phyloP scores from a whole-genome alignment of 148 eudicot genomes.

The Diospyros lotus region DNA sequence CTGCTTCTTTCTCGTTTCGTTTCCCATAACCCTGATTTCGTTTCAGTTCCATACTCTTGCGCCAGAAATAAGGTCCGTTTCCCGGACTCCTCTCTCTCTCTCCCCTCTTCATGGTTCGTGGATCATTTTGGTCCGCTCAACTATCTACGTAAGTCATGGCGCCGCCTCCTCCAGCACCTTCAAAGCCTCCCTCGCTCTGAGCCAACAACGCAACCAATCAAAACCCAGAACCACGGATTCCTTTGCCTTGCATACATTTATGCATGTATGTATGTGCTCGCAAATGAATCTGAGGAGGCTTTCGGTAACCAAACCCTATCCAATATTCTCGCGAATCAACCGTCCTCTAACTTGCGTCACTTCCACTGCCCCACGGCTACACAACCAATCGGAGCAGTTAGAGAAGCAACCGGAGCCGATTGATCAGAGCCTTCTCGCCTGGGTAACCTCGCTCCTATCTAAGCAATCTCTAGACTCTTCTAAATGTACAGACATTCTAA shows the following conservation, averaged over 20 bases:
- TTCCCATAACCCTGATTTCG: no score
- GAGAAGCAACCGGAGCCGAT: slow-evolving; percentile 16
- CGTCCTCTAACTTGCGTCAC: slow-evolving; percentile 22
- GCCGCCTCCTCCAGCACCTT: slow-evolving; percentile 8
- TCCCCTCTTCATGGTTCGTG: no score
- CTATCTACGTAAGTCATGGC: slow-evolving; percentile 11
- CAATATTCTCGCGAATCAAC: slow-evolving; percentile 25
- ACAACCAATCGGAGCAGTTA: neutral
- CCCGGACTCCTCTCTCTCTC: no score
- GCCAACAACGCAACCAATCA: neutral
- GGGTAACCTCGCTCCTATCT: slow-evolving; percentile 56
- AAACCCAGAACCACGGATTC: slow-evolving; percentile 8
- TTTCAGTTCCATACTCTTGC: no score
- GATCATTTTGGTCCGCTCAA: slow-evolving; percentile 8
- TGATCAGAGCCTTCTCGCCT: slow-evolving; percentile 35
- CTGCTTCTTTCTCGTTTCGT: no score
- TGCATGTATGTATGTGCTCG: slow-evolving; percentile 16
- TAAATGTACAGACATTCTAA: slow-evolving; percentile 53
- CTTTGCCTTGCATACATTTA: neutral
- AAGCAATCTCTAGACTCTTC: slow-evolving; percentile 47
- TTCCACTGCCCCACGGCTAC: slow-evolving; percentile 8
- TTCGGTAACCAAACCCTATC: slow-evolving; percentile 15
- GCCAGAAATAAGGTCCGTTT: no score
- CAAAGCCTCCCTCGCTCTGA: slow-evolving; percentile 9
- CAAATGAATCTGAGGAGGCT: slow-evolving; percentile 45